These are phyloP conservation scores for Coniferiporia sulphurascens DNA, from an alignment of 1,284 basidiomycete genomes.

Conservation along the genomic window DNA sequence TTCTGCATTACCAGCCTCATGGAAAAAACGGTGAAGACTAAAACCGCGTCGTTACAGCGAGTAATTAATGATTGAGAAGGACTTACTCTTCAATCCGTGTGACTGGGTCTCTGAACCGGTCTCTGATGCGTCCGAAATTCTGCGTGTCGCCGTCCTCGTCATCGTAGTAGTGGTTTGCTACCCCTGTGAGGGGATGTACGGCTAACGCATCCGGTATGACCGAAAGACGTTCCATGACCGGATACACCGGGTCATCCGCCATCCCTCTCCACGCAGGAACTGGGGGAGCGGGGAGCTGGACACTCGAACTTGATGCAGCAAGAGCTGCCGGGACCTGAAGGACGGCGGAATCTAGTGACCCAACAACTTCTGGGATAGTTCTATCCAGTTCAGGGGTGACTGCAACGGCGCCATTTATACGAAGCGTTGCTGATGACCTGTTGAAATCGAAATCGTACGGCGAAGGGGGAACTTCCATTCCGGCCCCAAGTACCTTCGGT, in stretches of 20 bases:
- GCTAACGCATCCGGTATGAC: neutral
- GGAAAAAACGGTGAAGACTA: conserved; percentile 50
- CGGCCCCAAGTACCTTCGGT: neutral
- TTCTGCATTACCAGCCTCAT: conserved; percentile 51
- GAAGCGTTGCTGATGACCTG: neutral
- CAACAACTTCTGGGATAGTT: neutral
- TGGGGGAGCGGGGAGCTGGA: neutral
- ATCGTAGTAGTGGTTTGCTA: conserved; percentile 26
- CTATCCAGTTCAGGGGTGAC: no score
- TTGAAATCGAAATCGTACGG: neutral
- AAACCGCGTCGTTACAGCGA: neutral
- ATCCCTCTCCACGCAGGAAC: neutral
- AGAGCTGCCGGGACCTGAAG: neutral
- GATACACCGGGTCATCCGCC: neutral
- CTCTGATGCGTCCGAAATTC: conserved; percentile 43
- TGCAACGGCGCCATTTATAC: no score
- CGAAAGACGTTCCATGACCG: neutral
- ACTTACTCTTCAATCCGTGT: conserved; percentile 46
- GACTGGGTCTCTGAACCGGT: conserved; percentile 39
- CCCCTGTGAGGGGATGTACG: conserved; percentile 18
- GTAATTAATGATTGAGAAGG: neutral
- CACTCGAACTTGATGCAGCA: neutral
- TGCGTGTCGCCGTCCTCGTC: conserved; percentile 24
- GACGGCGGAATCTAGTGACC: neutral
- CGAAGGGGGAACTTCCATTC: neutral